A percentile compares a stretch with the other conserved stretches of the same genome.
These are phyloP conservation scores for Clonostachys byssicola DNA, from an alignment of 2,329 filamentous ascomycete species.

Conservation along the genomic window DNA sequence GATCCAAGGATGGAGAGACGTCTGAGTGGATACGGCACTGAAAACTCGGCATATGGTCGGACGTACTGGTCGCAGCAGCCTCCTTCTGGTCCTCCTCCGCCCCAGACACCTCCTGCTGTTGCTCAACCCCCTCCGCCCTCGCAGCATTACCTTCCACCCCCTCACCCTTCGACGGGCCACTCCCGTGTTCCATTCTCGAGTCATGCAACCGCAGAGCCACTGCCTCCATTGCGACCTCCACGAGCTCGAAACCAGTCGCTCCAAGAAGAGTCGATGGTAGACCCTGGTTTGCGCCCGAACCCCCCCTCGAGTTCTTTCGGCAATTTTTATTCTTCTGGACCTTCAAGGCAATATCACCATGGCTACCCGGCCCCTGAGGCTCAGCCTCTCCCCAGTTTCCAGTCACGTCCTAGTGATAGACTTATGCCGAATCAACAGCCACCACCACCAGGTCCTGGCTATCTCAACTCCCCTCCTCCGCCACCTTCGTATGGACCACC, in stretches of 20 bases:
- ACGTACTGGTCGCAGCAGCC: conserved; percentile 26
- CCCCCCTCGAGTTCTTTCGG: conserved; percentile 7
- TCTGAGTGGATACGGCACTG: conserved; percentile 20
- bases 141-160: conserved; percentile 4
- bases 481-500: neutral
- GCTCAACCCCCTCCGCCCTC: conserved; percentile 6
- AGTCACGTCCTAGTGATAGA: conserved; percentile 18
- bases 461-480: conserved; percentile 14
- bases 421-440: conserved; percentile 27
- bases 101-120: conserved; percentile 9
- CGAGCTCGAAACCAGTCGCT: conserved; percentile 25
- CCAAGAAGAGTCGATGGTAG: conserved; percentile 23
- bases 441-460: conserved; percentile 6
- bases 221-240: conserved; percentile 31
- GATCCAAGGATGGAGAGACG: conserved; percentile 13
- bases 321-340: conserved; percentile 22
- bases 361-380: conserved; percentile 21
- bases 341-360: conserved; percentile 21
- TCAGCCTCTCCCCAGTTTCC: conserved; percentile 10
- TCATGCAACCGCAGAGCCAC: conserved; percentile 24
- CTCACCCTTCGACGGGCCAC: conserved; percentile 6
- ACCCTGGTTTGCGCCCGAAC: conserved; percentile 20
- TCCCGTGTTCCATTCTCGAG: conserved; percentile 28
- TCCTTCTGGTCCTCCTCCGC: conserved; percentile 9
- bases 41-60: conserved; percentile 20